Conservation (phyloP, 2,329 filamentous ascomycete genomes). For the Geoglossum cookeanum region DNA sequence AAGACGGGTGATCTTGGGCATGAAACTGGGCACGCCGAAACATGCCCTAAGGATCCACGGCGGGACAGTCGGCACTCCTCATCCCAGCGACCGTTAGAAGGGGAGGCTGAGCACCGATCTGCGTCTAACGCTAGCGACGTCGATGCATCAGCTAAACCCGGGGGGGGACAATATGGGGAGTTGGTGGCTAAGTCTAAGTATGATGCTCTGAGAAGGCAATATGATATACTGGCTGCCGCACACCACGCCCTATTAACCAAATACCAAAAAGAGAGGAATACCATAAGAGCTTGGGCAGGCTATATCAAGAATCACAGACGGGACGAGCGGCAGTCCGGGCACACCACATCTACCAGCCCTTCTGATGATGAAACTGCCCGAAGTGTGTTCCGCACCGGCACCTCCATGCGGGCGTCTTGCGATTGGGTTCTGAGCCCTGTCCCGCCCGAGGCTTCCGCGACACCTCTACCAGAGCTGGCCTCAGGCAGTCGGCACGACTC, state of each 20-base stretch:
- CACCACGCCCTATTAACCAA: conserved; percentile 1
- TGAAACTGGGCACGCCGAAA: not conserved
- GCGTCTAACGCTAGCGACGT: not conserved
- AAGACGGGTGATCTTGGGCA: not conserved
- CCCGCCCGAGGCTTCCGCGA: not conserved
- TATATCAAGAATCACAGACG: not conserved
- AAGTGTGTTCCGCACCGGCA: not conserved
- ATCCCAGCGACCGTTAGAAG: too few relatives aligned
- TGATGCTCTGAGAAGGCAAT: not conserved
- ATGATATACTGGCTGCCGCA: not conserved
- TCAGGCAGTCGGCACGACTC: not conserved
- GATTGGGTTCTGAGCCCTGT: not conserved
- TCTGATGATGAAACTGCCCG: not conserved
- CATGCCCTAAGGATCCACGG: not conserved
- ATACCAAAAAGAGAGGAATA: conserved; percentile 1
- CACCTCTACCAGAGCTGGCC: not conserved
- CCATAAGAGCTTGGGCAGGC: conserved; percentile 1
- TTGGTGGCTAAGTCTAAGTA: not conserved
- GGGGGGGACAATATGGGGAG: not conserved
- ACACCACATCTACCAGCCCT: not conserved
- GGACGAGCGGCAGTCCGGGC: not conserved
- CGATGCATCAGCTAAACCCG: too few relatives aligned
- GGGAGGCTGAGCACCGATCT: not conserved
- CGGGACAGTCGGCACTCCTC: not conserved
- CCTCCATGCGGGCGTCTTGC: not conserved